Evolutionary conservation across 305 asterid genomes (phyloP), one percentile per base, ranked within the genome.

Genomic region (Fraxinus sp.): DNA sequence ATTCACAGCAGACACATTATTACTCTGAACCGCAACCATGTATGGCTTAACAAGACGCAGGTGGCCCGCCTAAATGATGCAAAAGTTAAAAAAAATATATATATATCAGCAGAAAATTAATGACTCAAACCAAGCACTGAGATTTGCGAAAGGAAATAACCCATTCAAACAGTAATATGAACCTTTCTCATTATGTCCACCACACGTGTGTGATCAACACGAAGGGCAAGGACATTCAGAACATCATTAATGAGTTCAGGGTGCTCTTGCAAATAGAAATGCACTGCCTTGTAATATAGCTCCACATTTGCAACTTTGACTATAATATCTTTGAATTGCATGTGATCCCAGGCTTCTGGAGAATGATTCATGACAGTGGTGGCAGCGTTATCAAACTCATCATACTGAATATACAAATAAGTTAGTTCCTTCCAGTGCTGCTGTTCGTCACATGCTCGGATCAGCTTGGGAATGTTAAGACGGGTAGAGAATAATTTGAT

Each of bases 301-400:
- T 97, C 99, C 86, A 97, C 99, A 78, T 95, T 95, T 79, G 99
- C 98, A 85, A 97, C 99, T 94, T 97, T 97, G 84, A 91, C 98
- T 76, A 90, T 87, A 77, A 95, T 95, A 85, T 97, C 98, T 84
- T 95, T 97, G 91, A 97, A 95, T 86, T 97, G 99, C 99, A 97
- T 93, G 88, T 95, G 99, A 83, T 97, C 99, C 99, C 99, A 97
- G 78, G 99, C 99, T 89, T 95, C 98, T 35, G 99, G 98, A 5
- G 99, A 97, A 87, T 97, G 99, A 89, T 97, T 97, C 99, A 95
- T 97, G 86, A 97, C 98, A 37, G 98, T 97, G n/a, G 98, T 94
- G 73, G 98, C 99, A 88, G 99, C 99, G 87, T 95, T 97, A 85
- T 95, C 99, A 84, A 95, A 97, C 91, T 97, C 99, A 80, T 95